phyloP scores from a whole-genome alignment of 192 early-diverging fungal genomes.

The Linnemannia schmuckeri region DNA sequence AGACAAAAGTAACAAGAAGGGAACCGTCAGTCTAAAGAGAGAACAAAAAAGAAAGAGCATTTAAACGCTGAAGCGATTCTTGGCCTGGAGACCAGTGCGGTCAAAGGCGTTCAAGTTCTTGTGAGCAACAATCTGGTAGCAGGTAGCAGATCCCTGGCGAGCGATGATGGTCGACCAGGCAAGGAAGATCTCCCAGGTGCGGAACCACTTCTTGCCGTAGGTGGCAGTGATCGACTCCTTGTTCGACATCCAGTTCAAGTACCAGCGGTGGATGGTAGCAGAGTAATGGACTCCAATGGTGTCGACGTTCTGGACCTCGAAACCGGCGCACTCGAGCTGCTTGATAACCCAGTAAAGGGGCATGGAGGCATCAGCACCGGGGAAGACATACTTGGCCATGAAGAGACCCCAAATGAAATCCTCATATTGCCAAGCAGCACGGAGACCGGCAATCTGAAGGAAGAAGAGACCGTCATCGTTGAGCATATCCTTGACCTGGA shows the following conservation, averaged over 20 bases:
- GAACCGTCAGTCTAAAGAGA: neutral
- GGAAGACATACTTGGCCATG: constrained; percentile 99
- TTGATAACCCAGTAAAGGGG: constrained; percentile 96
- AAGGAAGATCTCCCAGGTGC: constrained; percentile 99
- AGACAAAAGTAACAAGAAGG: neutral
- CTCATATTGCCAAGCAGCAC: constrained; percentile 74
- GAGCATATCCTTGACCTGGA: constrained; percentile 93
- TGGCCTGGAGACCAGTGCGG: constrained; percentile 75
- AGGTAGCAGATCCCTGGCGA: constrained; percentile 96
- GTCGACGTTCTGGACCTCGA: constrained; percentile 89
- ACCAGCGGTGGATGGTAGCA: constrained; percentile 95
- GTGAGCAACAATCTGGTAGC: constrained; percentile 96
- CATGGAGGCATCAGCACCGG: constrained; percentile 96
- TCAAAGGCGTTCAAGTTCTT: constrained; percentile 98
- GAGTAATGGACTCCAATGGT: constrained; percentile 99
- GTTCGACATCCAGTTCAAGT: constrained; percentile 98
- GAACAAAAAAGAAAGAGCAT: neutral
- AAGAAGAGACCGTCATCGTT: constrained; percentile 99
- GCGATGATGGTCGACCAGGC: constrained; percentile 96
- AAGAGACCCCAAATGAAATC: constrained; percentile 90
- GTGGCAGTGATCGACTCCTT: constrained; percentile 83
- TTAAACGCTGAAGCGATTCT: constrained; percentile 48
- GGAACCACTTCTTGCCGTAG: constrained; percentile 91
- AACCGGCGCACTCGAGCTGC: constrained; percentile 94
- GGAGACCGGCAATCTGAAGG: constrained; percentile 97